phyloP scores from a whole-genome alignment of 2,329 filamentous ascomycete species.

The Bipolaris cookei region DNA sequence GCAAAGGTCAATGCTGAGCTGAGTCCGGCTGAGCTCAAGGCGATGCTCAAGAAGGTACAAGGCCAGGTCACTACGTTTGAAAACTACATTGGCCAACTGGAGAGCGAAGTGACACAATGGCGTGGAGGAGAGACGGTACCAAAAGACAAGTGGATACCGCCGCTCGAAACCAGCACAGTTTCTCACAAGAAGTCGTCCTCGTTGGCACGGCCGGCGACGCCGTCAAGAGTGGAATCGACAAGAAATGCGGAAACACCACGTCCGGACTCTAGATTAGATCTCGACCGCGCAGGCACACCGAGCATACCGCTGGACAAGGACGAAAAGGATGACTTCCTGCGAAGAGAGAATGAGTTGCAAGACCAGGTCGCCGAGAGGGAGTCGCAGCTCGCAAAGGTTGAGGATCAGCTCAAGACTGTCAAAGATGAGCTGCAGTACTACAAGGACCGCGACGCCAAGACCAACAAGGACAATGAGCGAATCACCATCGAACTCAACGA shows the following conservation, averaged over 20 bases:
- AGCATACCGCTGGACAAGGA: slow-evolving; percentile 91
- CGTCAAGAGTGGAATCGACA: slow-evolving; percentile 61
- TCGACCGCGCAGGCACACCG: slow-evolving; percentile 83
- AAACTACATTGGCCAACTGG: slow-evolving; percentile 80
- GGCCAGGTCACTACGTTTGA: slow-evolving; percentile 88
- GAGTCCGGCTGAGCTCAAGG: slow-evolving; percentile 93
- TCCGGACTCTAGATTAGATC: slow-evolving; percentile 69
- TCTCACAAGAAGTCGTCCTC: slow-evolving; percentile 56
- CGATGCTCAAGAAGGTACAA: slow-evolving; percentile 89
- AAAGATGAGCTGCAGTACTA: slow-evolving; percentile 85
- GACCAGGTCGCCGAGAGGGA: slow-evolving; percentile 96
- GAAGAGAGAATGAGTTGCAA: slow-evolving; percentile 94
- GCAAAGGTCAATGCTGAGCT: slow-evolving; percentile 99
- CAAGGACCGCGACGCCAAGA: slow-evolving; percentile 83
- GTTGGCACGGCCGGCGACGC: slow-evolving; percentile 65
- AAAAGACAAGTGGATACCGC: slow-evolving; percentile 82
- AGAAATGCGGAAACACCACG: slow-evolving; percentile 52
- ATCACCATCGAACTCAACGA: slow-evolving; percentile 87
- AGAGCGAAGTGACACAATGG: slow-evolving; percentile 86
- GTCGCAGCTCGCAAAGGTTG: slow-evolving; percentile 75
- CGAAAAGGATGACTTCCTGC: slow-evolving; percentile 92
- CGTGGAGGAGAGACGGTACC: slow-evolving; percentile 86
- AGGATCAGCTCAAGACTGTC: slow-evolving; percentile 79
- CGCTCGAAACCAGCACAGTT: slow-evolving; percentile 64
- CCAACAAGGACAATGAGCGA: slow-evolving; percentile 88